Conservation (phyloP, 331 rosid species). For the Malus hybrid region DNA sequence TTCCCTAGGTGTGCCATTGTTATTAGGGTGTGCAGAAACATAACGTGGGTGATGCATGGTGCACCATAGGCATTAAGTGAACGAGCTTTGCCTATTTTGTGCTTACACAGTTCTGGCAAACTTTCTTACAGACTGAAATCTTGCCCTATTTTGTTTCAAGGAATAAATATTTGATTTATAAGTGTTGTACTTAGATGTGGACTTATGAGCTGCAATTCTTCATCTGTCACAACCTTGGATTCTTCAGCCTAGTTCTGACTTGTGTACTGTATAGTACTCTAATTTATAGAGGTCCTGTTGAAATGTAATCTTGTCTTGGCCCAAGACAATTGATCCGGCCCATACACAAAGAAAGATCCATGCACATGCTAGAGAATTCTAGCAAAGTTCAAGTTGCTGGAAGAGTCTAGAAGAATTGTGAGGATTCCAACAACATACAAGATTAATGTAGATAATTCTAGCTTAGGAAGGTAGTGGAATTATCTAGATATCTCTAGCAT, state of each 20-base stretch:
- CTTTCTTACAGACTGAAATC: background rate
- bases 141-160: background rate
- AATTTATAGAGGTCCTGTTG: background rate
- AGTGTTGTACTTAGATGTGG: background rate
- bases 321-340: too few relatives aligned
- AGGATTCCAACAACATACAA: too few relatives aligned
- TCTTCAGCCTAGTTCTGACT: background rate
- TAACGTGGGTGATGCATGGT: slow-evolving; percentile 5
- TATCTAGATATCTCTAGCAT: too few relatives aligned
- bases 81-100: background rate
- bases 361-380: too few relatives aligned
- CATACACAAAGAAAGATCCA: too few relatives aligned
- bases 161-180: background rate
- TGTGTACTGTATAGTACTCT: background rate
- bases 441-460: too few relatives aligned
- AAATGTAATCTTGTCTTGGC: too few relatives aligned
- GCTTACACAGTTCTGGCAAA: background rate
- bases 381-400: too few relatives aligned
- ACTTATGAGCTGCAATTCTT: background rate
- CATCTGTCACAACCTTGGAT: background rate
- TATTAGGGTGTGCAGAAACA: background rate
- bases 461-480: too few relatives aligned
- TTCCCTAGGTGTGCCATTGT: too few relatives aligned
- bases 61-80: background rate
- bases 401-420: too few relatives aligned